phyloP scores from a whole-genome alignment of 352 stramenopile genomes.

The Phytophthora pini region DNA sequence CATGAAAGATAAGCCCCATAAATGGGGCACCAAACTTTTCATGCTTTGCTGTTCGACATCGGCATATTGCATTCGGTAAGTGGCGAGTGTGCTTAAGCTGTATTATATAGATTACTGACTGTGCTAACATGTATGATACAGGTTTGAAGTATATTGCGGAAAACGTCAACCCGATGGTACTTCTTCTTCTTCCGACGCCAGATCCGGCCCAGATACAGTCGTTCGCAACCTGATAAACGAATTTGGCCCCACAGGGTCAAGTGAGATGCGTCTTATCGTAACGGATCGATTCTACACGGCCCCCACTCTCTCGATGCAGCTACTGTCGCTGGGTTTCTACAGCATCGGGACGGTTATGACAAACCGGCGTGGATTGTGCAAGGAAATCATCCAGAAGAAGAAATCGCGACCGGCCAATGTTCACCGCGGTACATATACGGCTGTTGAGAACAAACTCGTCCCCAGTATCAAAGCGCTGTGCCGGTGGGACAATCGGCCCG shows the following conservation, averaged over 20 bases:
- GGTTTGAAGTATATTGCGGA: conserved; percentile 8
- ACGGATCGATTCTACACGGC: conserved; percentile 11
- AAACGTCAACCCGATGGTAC: neutral
- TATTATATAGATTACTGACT: neutral
- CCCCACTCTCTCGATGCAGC: conserved; percentile 13
- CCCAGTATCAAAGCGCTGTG: neutral
- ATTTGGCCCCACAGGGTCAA: conserved; percentile 4
- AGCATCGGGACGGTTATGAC: conserved; percentile 16
- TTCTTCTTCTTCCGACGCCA: neutral
- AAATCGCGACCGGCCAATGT: conserved; percentile 13
- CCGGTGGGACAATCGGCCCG: conserved; percentile 14
- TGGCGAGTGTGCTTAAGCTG: neutral
- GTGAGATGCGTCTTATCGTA: conserved; percentile 7
- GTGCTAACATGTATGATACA: neutral
- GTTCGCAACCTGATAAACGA: conserved; percentile 20
- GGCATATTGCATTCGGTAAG: conserved; percentile 22
- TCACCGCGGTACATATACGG: conserved; percentile 6
- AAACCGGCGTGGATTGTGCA: conserved; percentile 13
- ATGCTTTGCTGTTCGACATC: conserved; percentile 13
- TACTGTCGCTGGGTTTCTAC: conserved; percentile 21
- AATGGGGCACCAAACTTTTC: neutral
- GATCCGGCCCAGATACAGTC: neutral
- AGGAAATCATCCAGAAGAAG: conserved; percentile 11
- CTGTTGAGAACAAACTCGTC: neutral
- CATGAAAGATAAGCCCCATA: neutral